Evolutionary conservation across 2,329 filamentous ascomycete species (phyloP), one percentile per base, ranked within the genome.

Genomic region (Fusarium pseudonygamai): DNA sequence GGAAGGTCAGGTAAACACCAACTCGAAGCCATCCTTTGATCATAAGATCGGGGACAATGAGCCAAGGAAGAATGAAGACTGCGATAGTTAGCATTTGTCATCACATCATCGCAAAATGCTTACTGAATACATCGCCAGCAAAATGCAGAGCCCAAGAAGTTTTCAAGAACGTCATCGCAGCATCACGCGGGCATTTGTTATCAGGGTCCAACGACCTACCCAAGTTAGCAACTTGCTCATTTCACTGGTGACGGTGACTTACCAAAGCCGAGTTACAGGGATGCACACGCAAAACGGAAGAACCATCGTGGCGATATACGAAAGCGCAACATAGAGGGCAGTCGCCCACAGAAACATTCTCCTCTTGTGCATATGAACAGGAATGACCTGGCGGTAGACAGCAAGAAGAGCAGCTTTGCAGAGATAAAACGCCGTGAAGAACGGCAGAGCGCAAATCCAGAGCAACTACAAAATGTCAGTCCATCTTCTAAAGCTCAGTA

Each of bases 351-450:
- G 64, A 22, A 74, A 69, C 1, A 49, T n/a, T 16, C 71, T 40
- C 36, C 72, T 32, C 8, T 64, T 74, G 3, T 42, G 50, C 72
- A 74, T 74, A 7, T 64, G 69, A 8, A 32, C 15, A 1, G 72
- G 68, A 16, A 74, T 66, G 5, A 74, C 58, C 12, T 67, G 62
- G 10, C 61, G 42, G 3, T 72, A 74, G 0, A 74, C 65, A 10
- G 61, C 30, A 22, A 74, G 59, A 1, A 74, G 14, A 7, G 72
- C 68, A 6, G 71, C 68, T 26, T 74, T 74, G 34, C 68, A 69
- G 10, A 70, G 34, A 14, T 74, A 74, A 12, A 72, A 72, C 4
- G 71, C 46, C 15, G 52, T 49, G 3, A 69, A 47, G 18, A 74
- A 74, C 3, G 71, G 71, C 13, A 74, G 34, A n/a, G 43, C 39